These are phyloP conservation scores for Microdochium nivale DNA, from an alignment of 2,329 filamentous ascomycete species.

Conservation along the genomic window DNA sequence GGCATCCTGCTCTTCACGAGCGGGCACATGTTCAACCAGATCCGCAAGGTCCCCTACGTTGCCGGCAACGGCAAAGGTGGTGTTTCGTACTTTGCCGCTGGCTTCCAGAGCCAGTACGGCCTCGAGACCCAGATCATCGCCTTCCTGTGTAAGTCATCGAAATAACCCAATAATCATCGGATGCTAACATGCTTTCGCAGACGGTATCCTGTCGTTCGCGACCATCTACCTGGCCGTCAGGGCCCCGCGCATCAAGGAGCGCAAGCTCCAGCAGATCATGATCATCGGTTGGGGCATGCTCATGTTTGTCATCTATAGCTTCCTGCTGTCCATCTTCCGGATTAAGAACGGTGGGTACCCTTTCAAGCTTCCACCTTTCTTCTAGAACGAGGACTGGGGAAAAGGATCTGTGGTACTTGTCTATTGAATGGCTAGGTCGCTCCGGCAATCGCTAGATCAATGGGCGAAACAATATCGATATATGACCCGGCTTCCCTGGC, in stretches of 20 bases:
- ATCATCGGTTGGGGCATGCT: conserved; percentile 72
- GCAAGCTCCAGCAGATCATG: conserved; percentile 69
- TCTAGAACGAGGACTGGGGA: conserved; percentile 25
- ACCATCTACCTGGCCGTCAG: conserved; percentile 87
- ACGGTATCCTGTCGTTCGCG: conserved; percentile 75
- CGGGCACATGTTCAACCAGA: conserved; percentile 99
- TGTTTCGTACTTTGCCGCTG: conserved; percentile 80
- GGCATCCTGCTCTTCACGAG: conserved; percentile 87
- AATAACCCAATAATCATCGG: too few relatives aligned
- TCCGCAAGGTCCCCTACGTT: conserved; percentile 91
- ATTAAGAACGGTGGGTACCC: conserved; percentile 93
- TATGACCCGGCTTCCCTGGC: too few relatives aligned
- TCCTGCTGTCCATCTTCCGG: conserved; percentile 87
- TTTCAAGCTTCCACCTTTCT: conserved; percentile 87
- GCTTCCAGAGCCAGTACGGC: conserved; percentile 90
- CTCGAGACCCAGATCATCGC: conserved; percentile 94
- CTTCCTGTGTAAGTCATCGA: conserved; percentile 72
- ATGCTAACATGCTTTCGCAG: too few relatives aligned
- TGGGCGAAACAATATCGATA: too few relatives aligned
- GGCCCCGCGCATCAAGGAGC: conserved; percentile 77
- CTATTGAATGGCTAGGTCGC: not conserved
- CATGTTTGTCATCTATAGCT: conserved; percentile 81
- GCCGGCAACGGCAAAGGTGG: conserved; percentile 76
- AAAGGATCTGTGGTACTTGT: not conserved
- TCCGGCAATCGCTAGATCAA: not conserved